Conservation (phyloP, 352 stramenopile genomes). For the Blastocystis sp. region DNA sequence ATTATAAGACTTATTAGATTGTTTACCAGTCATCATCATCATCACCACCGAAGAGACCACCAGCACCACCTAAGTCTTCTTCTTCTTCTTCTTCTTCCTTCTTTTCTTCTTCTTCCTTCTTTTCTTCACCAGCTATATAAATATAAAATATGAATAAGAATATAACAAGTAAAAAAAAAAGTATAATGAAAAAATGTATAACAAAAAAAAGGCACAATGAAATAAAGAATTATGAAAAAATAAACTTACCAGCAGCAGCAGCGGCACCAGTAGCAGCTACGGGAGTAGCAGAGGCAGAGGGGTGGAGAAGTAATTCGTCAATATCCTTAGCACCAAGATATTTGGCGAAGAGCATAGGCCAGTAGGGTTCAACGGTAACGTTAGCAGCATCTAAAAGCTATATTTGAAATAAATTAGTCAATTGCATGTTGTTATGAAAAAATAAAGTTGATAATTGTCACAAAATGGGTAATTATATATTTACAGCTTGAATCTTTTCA, state of each 20-base stretch:
- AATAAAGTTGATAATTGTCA: no score
- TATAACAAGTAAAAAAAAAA: not conserved
- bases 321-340: conserved; percentile 54
- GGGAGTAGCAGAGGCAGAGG: conserved; percentile 41
- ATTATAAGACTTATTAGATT: no score
- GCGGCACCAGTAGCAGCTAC: conserved; percentile 46
- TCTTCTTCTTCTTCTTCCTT: conserved; percentile 44
- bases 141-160: not conserved
- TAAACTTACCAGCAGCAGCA: conserved; percentile 41
- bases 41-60: conserved; percentile 16
- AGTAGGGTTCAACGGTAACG: conserved; percentile 59
- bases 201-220: no score
- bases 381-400: conserved; percentile 47
- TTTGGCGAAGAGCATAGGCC: conserved; percentile 63
- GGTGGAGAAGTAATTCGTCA: conserved; percentile 51
- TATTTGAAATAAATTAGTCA: no score
- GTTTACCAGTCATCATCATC: conserved; percentile 37
- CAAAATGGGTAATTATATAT: no score
- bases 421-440: no score
- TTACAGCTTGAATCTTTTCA: no score
- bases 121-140: conserved; percentile 42
- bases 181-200: not conserved
- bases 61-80: conserved; percentile 16
- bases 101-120: conserved; percentile 52
- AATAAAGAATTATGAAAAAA: no score